Conservation (phyloP, 331 rosid species). For the Pyracantha coccinea region DNA sequence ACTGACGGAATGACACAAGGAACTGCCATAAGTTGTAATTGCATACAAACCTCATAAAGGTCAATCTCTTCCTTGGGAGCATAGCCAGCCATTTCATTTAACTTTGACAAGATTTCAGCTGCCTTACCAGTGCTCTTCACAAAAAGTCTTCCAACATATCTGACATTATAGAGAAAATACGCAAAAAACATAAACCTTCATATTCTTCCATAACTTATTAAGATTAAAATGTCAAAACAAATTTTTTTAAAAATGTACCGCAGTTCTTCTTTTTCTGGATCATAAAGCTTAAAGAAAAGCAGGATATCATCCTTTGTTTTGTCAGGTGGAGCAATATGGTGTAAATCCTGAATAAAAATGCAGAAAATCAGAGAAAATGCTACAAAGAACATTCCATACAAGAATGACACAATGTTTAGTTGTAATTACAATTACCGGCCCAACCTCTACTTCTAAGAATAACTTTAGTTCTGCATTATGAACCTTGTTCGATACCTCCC, state of each 20-base stretch:
- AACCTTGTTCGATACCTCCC: constrained; percentile 82
- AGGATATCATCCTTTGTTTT: constrained; percentile 86
- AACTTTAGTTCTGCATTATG: constrained; percentile 80
- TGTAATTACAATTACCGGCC: constrained; percentile 46
- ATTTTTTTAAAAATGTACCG: constrained; percentile 23
- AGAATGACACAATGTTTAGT: not conserved
- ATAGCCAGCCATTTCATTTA: constrained; percentile 79
- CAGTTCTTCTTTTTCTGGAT: constrained; percentile 77
- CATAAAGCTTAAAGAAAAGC: constrained; percentile 84
- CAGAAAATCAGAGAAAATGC: constrained; percentile 17
- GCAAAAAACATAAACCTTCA: constrained; percentile 18
- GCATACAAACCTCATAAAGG: constrained; percentile 69
- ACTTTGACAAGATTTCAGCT: constrained; percentile 46
- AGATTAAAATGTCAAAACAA: too few species aligned
- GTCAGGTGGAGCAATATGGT: constrained; percentile 62
- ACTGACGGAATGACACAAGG: not conserved
- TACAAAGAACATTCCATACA: not conserved
- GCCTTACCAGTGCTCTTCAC: constrained; percentile 69
- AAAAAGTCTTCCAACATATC: constrained; percentile 76
- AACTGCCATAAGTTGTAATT: not conserved
- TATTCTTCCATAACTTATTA: not conserved
- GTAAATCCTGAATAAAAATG: constrained; percentile 42
- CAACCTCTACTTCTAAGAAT: constrained; percentile 72
- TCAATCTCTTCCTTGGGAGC: constrained; percentile 73
- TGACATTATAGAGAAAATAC: constrained; percentile 28